A percentile compares a stretch with the other conserved stretches of the same genome.
Evolutionary conservation across 1,284 basidiomycete genomes (phyloP).

Genomic region (Ceratobasidium sp.): DNA sequence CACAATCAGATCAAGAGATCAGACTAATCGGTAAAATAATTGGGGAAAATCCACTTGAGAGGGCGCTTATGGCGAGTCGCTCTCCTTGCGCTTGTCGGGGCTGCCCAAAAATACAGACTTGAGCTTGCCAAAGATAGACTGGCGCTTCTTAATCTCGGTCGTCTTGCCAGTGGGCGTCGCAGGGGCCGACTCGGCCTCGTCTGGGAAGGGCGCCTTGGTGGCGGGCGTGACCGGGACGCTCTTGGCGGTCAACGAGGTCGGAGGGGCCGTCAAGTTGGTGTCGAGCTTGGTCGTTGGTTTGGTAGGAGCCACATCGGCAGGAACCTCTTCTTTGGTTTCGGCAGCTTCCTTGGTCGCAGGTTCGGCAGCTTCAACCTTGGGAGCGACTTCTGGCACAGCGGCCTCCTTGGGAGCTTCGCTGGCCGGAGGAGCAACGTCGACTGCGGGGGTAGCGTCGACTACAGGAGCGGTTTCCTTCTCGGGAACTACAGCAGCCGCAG

Average conservation of each 20-base stretch:
- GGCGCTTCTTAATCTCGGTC: conserved; percentile 44
- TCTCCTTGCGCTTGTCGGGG: conserved; percentile 35
- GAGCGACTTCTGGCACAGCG: background rate
- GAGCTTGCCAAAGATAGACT: conserved; percentile 46
- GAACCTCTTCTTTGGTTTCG: background rate
- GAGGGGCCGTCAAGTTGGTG: conserved; percentile 11
- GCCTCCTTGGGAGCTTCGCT: background rate
- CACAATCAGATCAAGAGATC: background rate
- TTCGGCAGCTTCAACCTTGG: background rate
- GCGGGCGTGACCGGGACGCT: conserved; percentile 21
- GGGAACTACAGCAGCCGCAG: background rate
- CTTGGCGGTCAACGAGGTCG: background rate
- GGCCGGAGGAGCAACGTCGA: background rate
- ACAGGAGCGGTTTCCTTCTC: background rate
- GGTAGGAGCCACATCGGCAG: conserved; percentile 2
- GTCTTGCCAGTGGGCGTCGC: conserved; percentile 5
- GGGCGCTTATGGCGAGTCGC: conserved; percentile 1
- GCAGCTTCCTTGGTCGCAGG: background rate
- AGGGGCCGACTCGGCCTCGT: background rate
- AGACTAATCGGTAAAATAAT: background rate
- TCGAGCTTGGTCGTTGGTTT: conserved; percentile 26
- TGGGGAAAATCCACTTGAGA: background rate
- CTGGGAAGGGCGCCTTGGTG: conserved; percentile 23
- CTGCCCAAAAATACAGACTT: conserved; percentile 43
- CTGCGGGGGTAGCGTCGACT: background rate